Evolutionary conservation across 179 eudicot genomes (phyloP), one percentile per base, ranked within the genome.

Genomic region (Drosera spatulata): DNA sequence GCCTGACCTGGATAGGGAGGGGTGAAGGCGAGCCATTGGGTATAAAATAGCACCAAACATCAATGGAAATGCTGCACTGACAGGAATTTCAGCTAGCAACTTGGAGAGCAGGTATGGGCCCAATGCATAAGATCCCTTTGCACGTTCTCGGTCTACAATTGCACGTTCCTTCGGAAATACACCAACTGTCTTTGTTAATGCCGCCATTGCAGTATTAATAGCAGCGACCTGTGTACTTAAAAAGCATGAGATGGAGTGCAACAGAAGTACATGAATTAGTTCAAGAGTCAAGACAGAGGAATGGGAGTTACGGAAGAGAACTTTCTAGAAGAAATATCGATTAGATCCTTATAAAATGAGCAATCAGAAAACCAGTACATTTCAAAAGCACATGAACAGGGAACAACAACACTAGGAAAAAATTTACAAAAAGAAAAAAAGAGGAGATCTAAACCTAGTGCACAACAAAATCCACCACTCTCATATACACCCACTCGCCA

Each of bases 141-240:
- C 90, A 33, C 96, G 80, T 72, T 93, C 99, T 65, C 99, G 76
- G 60, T 93, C 95, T 14, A 93, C 95, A 70, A 93, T 89, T 52
- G 93, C 86, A 69, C 96, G 96, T 72, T 93, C 99, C 83, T 82
- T 93, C 56, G 99, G 96, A 61, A 93, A 93, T 40, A 93, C 86
- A 46, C 99, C 93, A 10, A 80, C 95, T 11, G 99, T 93, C 79
- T 93, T 93, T 66, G 99, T 84, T 59, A 93, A 82, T 63, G 99
- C 93, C 73, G 99, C 99, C 99, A 93, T 93, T 61, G 99, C 99
- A 51, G 99, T 93, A 68, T 93, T 93, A 65, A 93, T 93, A 44
- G 99, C 99, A 67, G 96, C 86, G 82, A 93, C 95, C 99, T 93
- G 56, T 39, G 55, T 7, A 10, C 7, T 46, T 46, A 6, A 46